Conservation (phyloP, 2,329 filamentous ascomycete species). For the Colletotrichum gloeosporioides region DNA sequence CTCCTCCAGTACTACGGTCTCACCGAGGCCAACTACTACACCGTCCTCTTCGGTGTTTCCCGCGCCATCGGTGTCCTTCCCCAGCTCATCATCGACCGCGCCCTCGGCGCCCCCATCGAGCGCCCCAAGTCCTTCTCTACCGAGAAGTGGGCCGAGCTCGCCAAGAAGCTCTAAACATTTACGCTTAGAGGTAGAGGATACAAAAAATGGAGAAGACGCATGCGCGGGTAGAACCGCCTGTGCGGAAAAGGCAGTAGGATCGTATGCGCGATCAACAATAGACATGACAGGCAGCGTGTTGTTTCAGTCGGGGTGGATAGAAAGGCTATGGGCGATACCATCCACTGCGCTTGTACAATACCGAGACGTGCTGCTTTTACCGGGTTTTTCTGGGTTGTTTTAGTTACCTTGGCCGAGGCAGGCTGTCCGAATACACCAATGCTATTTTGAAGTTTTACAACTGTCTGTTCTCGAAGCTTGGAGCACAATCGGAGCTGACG, state of each 20-base stretch:
- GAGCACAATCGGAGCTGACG: not conserved
- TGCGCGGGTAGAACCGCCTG: not conserved
- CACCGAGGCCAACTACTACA: constrained; percentile 99
- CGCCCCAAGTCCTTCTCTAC: constrained; percentile 99
- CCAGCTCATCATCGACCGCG: constrained; percentile 99
- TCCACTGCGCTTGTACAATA: constrained; percentile 26
- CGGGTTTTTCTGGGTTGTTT: constrained; percentile 23
- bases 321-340: constrained; percentile 23
- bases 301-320: constrained; percentile 25
- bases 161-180: constrained; percentile 80
- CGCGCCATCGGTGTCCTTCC: constrained; percentile 98
- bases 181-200: not conserved
- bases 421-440: constrained; percentile 19
- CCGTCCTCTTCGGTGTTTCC: constrained; percentile 98
- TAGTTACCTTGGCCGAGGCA: constrained; percentile 15
- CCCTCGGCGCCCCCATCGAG: constrained; percentile 96
- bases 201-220: not conserved
- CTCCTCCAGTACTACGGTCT: constrained; percentile 99
- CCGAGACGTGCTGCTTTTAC: constrained; percentile 21
- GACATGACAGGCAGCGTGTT: constrained; percentile 23
- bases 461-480: not conserved
- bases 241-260: constrained; percentile 17
- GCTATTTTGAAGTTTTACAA: constrained; percentile 15
- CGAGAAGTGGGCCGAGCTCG: constrained; percentile 93
- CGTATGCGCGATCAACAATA: constrained; percentile 16